phyloP scores from a whole-genome alignment of 345 rosid species.

The Moricandia moricandioides region DNA sequence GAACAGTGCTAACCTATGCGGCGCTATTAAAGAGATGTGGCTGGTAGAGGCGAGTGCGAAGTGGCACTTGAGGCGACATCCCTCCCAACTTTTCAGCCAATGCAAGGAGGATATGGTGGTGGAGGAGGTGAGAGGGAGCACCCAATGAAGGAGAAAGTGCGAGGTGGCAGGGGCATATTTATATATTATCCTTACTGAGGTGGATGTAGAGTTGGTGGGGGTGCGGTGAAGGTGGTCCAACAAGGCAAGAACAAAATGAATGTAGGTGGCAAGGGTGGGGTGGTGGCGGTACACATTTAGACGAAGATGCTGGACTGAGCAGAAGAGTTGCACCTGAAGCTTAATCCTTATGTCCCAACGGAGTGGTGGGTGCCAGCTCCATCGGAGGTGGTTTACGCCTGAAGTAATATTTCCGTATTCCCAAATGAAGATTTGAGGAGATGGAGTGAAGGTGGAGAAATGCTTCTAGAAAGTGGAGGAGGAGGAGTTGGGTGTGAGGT shows the following conservation, averaged over 20 bases:
- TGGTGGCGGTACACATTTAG: conserved; percentile 32
- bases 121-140: no score
- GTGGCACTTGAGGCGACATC: no score
- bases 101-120: conserved; percentile 12
- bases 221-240: conserved; percentile 26
- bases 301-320: no score
- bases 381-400: conserved; percentile 21
- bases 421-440: conserved; percentile 31
- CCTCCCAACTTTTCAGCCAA: conserved; percentile 19
- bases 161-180: no score
- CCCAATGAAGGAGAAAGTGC: no score
- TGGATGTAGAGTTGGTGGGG: conserved; percentile 28
- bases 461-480: conserved; percentile 28
- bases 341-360: conserved; percentile 7
- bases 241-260: conserved; percentile 5
- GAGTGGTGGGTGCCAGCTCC: no score
- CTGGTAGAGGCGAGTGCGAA: no score
- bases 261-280: conserved; percentile 39
- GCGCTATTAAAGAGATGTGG: no score
- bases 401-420: conserved; percentile 10
- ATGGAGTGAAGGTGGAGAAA: conserved; percentile 37
- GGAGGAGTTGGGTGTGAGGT: conserved; percentile 27
- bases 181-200: no score
- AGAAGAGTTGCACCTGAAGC: conserved; percentile 20
- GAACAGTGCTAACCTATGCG: no score